Percentiles rank a stretch among this genome's conserved stretches.
These are phyloP conservation scores for Primulina huaijiensis DNA, from an alignment of 257 asterid species.

Conservation along the genomic window DNA sequence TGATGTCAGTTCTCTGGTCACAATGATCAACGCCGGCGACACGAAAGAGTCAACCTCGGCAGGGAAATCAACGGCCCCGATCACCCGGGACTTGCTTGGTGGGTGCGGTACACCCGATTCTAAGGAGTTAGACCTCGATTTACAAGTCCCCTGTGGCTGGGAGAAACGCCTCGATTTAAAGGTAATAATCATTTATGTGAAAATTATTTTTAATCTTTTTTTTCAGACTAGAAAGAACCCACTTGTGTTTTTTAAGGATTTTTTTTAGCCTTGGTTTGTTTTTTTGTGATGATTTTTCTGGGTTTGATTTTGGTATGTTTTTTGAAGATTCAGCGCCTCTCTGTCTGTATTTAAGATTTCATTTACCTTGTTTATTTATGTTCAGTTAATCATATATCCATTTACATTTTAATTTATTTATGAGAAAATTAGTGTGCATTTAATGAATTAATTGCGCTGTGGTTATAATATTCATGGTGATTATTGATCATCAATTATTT, in stretches of 20 bases:
- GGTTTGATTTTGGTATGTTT: neutral
- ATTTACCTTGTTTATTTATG: neutral
- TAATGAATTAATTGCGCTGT: constrained; percentile 20
- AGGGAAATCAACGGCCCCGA: constrained; percentile 55
- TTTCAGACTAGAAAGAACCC: too few species aligned
- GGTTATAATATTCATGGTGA: neutral
- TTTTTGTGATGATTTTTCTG: neutral
- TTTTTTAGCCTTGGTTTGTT: neutral
- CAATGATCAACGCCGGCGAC: constrained; percentile 54
- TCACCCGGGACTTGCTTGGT: constrained; percentile 77
- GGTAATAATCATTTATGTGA: constrained; percentile 30
- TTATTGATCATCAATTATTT: neutral
- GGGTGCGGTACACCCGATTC: constrained; percentile 56
- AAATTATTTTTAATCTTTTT: too few species aligned
- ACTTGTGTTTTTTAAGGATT: neutral
- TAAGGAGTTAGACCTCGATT: constrained; percentile 76
- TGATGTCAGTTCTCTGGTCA: constrained; percentile 56
- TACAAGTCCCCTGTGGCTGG: constrained; percentile 35
- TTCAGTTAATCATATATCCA: constrained; percentile 14
- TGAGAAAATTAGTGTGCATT: constrained; percentile 22
- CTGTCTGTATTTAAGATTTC: neutral
- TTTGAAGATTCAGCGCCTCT: neutral
- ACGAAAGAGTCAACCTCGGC: constrained; percentile 32
- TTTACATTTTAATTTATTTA: constrained; percentile 9
- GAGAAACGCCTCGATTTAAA: constrained; percentile 81